These are phyloP conservation scores for Cytospora paraplurivora DNA, from an alignment of 2,329 filamentous ascomycete genomes.

Conservation along the genomic window DNA sequence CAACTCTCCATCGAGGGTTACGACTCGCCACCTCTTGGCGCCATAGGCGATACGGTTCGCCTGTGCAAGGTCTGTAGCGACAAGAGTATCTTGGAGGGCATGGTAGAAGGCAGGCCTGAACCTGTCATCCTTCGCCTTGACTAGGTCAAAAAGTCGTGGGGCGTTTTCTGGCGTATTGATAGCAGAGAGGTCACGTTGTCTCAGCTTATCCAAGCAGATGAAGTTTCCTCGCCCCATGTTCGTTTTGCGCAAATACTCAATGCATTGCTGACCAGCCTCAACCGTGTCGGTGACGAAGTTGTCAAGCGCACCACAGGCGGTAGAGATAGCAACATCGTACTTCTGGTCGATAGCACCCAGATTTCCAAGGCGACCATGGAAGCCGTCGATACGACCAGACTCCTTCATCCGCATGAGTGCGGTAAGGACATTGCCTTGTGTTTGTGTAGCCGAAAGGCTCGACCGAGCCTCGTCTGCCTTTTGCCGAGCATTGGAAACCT, in stretches of 20 bases:
- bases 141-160: constrained; percentile 88
- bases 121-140: constrained; percentile 83
- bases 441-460: constrained; percentile 86
- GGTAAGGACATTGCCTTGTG: constrained; percentile 87
- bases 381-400: constrained; percentile 94
- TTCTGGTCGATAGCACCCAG: constrained; percentile 89
- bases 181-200: constrained; percentile 72
- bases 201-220: constrained; percentile 88
- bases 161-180: constrained; percentile 92
- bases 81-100: constrained; percentile 90
- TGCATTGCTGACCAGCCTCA: constrained; percentile 95
- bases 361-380: constrained; percentile 93
- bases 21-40: constrained; percentile 89
- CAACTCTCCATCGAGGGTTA: constrained; percentile 90
- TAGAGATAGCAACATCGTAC: constrained; percentile 98
- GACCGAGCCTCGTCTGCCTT: constrained; percentile 96
- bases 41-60: constrained; percentile 97
- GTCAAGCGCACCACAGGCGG: constrained; percentile 86
- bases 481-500: constrained; percentile 86
- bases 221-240: constrained; percentile 96
- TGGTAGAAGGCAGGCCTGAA: constrained; percentile 94
- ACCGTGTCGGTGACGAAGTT: constrained; percentile 97
- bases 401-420: constrained; percentile 94
- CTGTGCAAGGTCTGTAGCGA: constrained; percentile 90
- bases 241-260: constrained; percentile 96